Conservation (phyloP, 2,329 filamentous ascomycete genomes). For the Alternaria novae-zelandiae region DNA sequence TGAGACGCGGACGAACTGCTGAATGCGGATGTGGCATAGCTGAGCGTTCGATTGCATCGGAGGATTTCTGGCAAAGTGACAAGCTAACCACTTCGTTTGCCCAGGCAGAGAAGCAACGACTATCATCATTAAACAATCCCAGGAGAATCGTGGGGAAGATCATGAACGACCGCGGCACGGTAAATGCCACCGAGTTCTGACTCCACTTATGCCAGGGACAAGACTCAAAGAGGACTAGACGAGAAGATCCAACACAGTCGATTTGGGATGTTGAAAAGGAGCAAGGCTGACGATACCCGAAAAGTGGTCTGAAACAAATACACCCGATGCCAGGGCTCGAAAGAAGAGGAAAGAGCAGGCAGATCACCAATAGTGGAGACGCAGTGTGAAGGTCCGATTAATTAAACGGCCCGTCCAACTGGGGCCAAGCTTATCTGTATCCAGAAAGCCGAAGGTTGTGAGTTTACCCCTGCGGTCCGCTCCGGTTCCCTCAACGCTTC, state of each 20-base stretch:
- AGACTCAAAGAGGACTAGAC: not conserved
- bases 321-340: not conserved
- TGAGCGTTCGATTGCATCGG: not conserved
- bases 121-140: conserved; percentile 2
- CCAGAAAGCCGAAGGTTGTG: not conserved
- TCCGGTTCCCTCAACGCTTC: not conserved
- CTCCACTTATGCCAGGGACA: not conserved
- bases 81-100: not conserved
- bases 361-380: not conserved
- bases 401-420: not conserved
- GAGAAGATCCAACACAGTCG: not conserved
- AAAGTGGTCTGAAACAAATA: not conserved
- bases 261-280: not conserved
- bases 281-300: not conserved
- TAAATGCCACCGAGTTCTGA: not conserved
- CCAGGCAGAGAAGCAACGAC: not conserved
- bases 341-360: not conserved
- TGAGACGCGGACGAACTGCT: not conserved
- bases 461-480: not conserved
- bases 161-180: not conserved
- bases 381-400: not conserved
- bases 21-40: not conserved
- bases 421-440: not conserved
- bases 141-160: not conserved
- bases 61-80: not conserved